Evolutionary conservation across 192 early-diverging fungal genomes (phyloP).

Genomic region (Coemansia sp.): DNA sequence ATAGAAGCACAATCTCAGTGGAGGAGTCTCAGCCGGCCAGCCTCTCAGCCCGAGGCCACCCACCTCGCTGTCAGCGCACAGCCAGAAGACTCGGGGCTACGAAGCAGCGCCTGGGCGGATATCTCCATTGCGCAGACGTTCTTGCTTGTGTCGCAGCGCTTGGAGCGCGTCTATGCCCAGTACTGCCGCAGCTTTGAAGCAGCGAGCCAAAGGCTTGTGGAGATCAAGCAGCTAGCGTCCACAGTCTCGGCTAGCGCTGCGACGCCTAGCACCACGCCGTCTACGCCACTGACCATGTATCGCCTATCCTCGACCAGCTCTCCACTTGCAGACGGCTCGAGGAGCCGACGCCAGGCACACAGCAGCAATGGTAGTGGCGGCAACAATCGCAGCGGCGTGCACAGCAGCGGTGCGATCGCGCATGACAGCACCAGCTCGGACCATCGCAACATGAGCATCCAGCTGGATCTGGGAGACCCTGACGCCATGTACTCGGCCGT

Average conservation of each 20-base stretch:
- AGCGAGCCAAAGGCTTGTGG: conserved; percentile 49
- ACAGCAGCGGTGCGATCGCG: conserved; percentile 12
- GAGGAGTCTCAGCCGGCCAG: conserved; percentile 25
- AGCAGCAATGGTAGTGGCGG: conserved; percentile 11
- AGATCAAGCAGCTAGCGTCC: conserved; percentile 38
- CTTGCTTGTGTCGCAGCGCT: conserved; percentile 43
- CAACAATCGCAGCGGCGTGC: conserved; percentile 7
- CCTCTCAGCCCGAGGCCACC: conserved; percentile 27
- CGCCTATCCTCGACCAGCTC: conserved; percentile 20
- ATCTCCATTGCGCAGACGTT: conserved; percentile 54
- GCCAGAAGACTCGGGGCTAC: conserved; percentile 15
- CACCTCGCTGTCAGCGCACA: conserved; percentile 4
- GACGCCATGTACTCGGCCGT: conserved; percentile 25
- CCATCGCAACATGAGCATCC: conserved; percentile 33
- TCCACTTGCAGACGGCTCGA: conserved; percentile 33
- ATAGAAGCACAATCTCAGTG: background rate
- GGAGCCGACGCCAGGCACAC: conserved; percentile 49
- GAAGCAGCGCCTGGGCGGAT: conserved; percentile 48
- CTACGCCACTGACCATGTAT: conserved; percentile 33
- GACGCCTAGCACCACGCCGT: conserved; percentile 19
- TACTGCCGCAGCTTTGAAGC: conserved; percentile 59
- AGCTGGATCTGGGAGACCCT: conserved; percentile 29
- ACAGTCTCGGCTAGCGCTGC: conserved; percentile 14
- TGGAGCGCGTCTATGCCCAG: conserved; percentile 50
- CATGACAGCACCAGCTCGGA: conserved; percentile 22